Conservation (phyloP, 2,329 filamentous ascomycete genomes). For the Fusarium tjaetaba region DNA sequence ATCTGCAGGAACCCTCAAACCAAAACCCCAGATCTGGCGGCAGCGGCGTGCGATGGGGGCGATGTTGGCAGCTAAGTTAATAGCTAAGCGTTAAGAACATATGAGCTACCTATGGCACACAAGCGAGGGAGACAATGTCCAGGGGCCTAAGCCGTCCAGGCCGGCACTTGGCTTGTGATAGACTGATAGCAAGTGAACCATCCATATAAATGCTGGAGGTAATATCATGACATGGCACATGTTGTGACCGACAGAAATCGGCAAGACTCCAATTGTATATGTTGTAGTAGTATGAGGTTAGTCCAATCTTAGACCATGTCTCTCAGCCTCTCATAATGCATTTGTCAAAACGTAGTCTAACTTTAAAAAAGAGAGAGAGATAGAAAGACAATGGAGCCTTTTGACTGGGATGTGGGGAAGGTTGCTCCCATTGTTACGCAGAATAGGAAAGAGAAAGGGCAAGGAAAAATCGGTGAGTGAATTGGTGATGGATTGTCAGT, state of each 20-base stretch:
- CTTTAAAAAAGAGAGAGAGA: neutral
- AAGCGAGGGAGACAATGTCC: slow-evolving; percentile 6
- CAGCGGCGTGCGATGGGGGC: slow-evolving; percentile 17
- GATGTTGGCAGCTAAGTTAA: slow-evolving; percentile 18
- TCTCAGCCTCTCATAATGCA: neutral
- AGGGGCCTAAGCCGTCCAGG: slow-evolving; percentile 12
- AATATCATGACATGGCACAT: slow-evolving; percentile 2
- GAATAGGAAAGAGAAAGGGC: slow-evolving; percentile 11
- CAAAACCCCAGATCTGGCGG: slow-evolving; percentile 40
- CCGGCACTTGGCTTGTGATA: slow-evolving; percentile 31
- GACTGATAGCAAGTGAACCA: slow-evolving; percentile 6
- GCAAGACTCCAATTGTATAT: neutral
- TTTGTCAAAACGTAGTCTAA: neutral
- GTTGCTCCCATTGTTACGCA: neutral
- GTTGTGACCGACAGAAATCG: neutral
- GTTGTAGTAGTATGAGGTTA: neutral
- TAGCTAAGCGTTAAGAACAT: slow-evolving; percentile 5
- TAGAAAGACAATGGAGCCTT: neutral
- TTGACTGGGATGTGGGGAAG: neutral
- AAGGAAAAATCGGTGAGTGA: slow-evolving; percentile 1
- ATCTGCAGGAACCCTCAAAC: slow-evolving; percentile 42
- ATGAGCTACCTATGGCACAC: slow-evolving; percentile 9
- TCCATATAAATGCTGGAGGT: neutral
- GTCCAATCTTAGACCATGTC: neutral
- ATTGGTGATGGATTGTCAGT: slow-evolving; percentile 15